These are phyloP conservation scores for Fusarium albidum DNA, from an alignment of 2,329 filamentous ascomycete species.

Conservation along the genomic window DNA sequence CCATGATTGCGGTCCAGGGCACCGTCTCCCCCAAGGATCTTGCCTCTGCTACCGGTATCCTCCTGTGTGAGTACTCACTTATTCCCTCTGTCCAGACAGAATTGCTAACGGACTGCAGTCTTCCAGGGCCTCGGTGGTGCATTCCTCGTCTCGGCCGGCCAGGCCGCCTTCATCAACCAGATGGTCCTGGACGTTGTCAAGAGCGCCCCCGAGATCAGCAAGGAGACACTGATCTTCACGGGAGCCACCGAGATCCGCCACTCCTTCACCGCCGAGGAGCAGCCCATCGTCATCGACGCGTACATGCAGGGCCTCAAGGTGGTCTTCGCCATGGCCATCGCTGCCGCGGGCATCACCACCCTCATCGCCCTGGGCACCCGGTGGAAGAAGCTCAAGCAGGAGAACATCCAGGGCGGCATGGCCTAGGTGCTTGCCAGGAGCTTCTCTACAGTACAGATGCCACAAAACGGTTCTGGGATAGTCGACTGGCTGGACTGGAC, in stretches of 20 bases:
- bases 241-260: conserved; percentile 65
- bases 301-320: conserved; percentile 73
- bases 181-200: conserved; percentile 47
- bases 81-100: neutral
- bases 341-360: conserved; percentile 54
- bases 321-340: conserved; percentile 63
- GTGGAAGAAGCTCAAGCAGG: conserved; percentile 50
- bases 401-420: conserved; percentile 41
- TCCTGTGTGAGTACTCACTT: conserved; percentile 52
- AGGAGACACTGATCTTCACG: conserved; percentile 48
- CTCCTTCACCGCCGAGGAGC: conserved; percentile 56
- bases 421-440: conserved; percentile 31
- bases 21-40: conserved; percentile 52
- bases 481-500: neutral
- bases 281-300: conserved; percentile 62
- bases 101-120: conserved; percentile 42
- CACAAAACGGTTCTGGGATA: neutral
- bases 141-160: conserved; percentile 57
- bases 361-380: conserved; percentile 45
- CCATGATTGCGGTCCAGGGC: conserved; percentile 59
- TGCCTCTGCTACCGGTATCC: conserved; percentile 55
- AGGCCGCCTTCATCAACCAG: conserved; percentile 57
- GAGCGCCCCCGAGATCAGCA: conserved; percentile 48
- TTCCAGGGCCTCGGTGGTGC: conserved; percentile 61
- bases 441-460: neutral